phyloP scores from a whole-genome alignment of 1,284 basidiomycete genomes.

The Leccinum subrobustum region DNA sequence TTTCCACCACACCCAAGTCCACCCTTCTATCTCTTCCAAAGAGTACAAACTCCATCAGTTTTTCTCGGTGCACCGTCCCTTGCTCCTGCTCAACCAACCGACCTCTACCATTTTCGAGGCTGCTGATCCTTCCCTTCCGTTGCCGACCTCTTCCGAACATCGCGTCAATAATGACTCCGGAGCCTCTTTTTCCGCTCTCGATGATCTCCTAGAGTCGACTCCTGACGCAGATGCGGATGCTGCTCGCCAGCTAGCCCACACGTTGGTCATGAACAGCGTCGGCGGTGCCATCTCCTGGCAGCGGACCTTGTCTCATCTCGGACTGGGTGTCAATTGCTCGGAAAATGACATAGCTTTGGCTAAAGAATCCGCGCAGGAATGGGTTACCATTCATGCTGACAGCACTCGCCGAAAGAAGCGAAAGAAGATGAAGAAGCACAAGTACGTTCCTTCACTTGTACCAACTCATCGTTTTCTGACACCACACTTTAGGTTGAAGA shows the following conservation, averaged over 20 bases:
- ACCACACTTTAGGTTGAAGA: conserved; percentile 37
- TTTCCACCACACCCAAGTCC: conserved; percentile 30
- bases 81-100: conserved; percentile 63
- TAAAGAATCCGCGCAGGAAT: conserved; percentile 54
- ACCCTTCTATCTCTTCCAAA: conserved; percentile 57
- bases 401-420: conserved; percentile 78
- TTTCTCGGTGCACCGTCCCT: conserved; percentile 73
- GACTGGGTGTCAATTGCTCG: conserved; percentile 49
- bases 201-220: conserved; percentile 52
- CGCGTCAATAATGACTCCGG: conserved; percentile 8
- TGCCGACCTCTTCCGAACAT: conserved; percentile 26
- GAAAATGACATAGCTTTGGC: conserved; percentile 46
- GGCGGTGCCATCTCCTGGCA: conserved; percentile 66
- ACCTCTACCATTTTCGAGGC: conserved; percentile 53
- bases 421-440: conserved; percentile 92
- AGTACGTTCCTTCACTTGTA: conserved; percentile 51
- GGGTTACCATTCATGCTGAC: conserved; percentile 65
- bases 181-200: conserved; percentile 30
- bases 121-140: conserved; percentile 34
- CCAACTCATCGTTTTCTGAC: conserved; percentile 7
- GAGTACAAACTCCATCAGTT: conserved; percentile 78
- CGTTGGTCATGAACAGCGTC: conserved; percentile 62
- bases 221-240: conserved; percentile 73
- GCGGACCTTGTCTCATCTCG: conserved; percentile 56
- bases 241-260: conserved; percentile 68